These are phyloP conservation scores for Mucor plumbeus DNA, from an alignment of 371 early-diverging fungal genomes.

Conservation along the genomic window DNA sequence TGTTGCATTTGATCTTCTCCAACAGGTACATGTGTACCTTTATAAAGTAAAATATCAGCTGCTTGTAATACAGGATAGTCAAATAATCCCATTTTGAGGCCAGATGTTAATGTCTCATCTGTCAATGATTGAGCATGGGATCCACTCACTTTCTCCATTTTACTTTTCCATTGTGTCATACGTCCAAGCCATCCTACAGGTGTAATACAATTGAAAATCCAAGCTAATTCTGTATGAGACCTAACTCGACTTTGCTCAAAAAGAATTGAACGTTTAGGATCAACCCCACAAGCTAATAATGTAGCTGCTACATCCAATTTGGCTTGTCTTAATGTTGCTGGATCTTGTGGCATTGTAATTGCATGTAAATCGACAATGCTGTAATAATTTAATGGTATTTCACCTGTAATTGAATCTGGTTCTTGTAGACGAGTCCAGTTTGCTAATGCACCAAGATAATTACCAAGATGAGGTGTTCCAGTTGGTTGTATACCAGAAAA, in stretches of 20 bases:
- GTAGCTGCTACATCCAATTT: constrained; percentile 74
- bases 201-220: constrained; percentile 87
- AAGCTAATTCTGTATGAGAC: constrained; percentile 83
- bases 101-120: constrained; percentile 53
- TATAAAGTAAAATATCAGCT: constrained; percentile 93
- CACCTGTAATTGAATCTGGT: constrained; percentile 40
- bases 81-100: constrained; percentile 80
- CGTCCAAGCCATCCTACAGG: constrained; percentile 88
- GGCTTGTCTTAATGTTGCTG: constrained; percentile 64
- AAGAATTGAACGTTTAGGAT: constrained; percentile 74
- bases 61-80: constrained; percentile 95
- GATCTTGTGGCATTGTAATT: constrained; percentile 83
- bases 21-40: constrained; percentile 90
- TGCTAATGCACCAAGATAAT: constrained; percentile 90
- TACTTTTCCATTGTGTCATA: constrained; percentile 96
- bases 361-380: constrained; percentile 93
- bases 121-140: constrained; percentile 49
- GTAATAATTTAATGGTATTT: constrained; percentile 56
- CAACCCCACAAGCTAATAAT: constrained; percentile 88
- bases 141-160: constrained; percentile 45
- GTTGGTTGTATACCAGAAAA: constrained; percentile 95
- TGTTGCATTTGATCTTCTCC: constrained; percentile 96
- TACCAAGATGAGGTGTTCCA: constrained; percentile 92
- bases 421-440: constrained; percentile 88
- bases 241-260: constrained; percentile 84